A percentile compares a stretch with the other conserved stretches of the same genome.
Evolutionary conservation across 345 rosid genomes (phyloP).

Genomic region (Noccaea bulbosa): DNA sequence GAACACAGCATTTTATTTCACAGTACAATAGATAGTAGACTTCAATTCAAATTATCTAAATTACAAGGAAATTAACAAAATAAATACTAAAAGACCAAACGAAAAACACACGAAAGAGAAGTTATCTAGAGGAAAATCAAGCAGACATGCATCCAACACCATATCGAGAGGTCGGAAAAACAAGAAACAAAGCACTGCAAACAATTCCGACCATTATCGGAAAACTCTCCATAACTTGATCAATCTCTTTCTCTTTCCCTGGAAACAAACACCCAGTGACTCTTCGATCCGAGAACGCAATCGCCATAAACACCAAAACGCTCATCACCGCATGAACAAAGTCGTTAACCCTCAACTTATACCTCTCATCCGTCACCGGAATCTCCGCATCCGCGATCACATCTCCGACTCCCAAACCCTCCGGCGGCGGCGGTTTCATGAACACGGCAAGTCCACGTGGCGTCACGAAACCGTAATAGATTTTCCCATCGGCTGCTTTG

Average conservation of each 20-base stretch:
- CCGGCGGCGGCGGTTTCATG: conserved; percentile 42
- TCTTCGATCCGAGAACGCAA: conserved; percentile 70
- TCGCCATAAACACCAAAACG: conserved; percentile 72
- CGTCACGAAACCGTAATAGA: conserved; percentile 76
- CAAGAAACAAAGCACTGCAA: conserved; percentile 72
- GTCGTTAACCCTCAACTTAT: conserved; percentile 59
- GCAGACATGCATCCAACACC: conserved; percentile 74
- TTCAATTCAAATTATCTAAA: not conserved
- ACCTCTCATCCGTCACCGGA: conserved; percentile 63
- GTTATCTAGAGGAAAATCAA: conserved; percentile 18
- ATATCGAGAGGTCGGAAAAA: conserved; percentile 64
- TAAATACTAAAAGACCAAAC: not conserved
- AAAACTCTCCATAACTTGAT: conserved; percentile 83
- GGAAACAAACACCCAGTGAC: conserved; percentile 67
- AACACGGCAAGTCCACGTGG: conserved; percentile 69
- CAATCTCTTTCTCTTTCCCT: conserved; percentile 71
- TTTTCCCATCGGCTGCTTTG: conserved; percentile 62
- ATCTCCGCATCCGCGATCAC: conserved; percentile 52
- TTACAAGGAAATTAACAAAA: not conserved
- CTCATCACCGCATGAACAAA: conserved; percentile 76
- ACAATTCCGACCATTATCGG: conserved; percentile 77
- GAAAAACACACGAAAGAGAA: not conserved
- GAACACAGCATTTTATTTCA: not conserved
- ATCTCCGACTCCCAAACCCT: conserved; percentile 47
- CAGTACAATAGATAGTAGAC: not conserved